Evolutionary conservation across 306 rosid genomes (phyloP), one percentile per base, ranked within the genome.

Genomic region (Erythrophleum fordii): DNA sequence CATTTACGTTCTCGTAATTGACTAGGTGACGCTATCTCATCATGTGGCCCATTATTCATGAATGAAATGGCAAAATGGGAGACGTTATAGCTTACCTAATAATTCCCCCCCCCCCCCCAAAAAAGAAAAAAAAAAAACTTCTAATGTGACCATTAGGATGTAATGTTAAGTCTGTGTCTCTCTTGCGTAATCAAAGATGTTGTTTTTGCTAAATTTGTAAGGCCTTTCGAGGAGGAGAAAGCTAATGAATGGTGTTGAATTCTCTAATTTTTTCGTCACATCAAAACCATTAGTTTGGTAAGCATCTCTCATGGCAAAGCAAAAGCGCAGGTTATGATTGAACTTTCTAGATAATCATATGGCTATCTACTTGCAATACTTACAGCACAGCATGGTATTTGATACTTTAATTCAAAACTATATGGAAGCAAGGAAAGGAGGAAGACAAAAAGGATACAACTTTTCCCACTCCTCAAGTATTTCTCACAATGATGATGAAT

Each of bases 341-440:
- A 75, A 78, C 81, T 85, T 75, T 74, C 61, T 79, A 29, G 51
- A 68, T 73, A 73, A 74, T 75, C 77, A 82, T 61, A 12, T 18
- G 52, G 28, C 75, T 70, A 29, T 60, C 80, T 70, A 12, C 77
- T 35, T 8, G 37, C 55, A 58, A 45, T 65, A 45, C 66, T 64
- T 55, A 16, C 31, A 59, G 53, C 46, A 51, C 61, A 75, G 48
- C 61, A 72, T 31, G 34, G 46, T 75, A 69, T 78, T 78, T 56
- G 56, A 61, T 76, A 72, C 89, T 86, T 86, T 72, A 86, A 83
- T 83, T 86, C 75, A 83, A 85, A 86, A 83, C 42, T n/a, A 14
- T 12, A 59, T 64, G 72, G 49, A 25, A 37, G n/a, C 22, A 49
- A 16, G 49, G 72, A 84, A 79, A n/a, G n/a, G 22, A 52, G 45